Evolutionary conservation across 108 stramenopile species (phyloP).

Genomic region (Seminavis robusta): DNA sequence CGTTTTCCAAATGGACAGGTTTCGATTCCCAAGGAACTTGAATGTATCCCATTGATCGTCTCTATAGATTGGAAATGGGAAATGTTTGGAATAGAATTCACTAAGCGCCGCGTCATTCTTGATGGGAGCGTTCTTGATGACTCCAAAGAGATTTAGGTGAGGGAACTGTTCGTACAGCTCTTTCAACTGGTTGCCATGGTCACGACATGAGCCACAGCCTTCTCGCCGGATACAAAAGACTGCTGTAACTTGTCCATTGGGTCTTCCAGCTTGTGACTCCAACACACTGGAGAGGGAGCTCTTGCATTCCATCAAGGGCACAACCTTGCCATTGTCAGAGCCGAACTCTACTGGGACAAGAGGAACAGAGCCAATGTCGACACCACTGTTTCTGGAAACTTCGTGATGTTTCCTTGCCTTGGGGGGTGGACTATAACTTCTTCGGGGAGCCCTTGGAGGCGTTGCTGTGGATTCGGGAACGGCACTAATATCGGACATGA

Average conservation of each 20-base stretch:
- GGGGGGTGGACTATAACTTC: no score
- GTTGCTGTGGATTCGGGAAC: no score
- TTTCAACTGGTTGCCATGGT: conserved; percentile 3
- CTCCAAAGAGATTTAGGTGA: not conserved
- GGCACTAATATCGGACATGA: no score
- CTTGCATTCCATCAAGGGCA: no score
- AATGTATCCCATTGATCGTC: conserved; percentile 4
- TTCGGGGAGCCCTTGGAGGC: no score
- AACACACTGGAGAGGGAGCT: no score
- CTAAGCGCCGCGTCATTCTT: not conserved
- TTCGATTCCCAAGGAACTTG: conserved; percentile 5
- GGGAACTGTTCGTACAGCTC: not conserved
- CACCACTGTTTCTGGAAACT: no score
- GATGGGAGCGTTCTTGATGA: not conserved
- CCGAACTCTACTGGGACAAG: no score
- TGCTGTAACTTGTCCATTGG: conserved; percentile 5
- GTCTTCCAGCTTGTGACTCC: no score
- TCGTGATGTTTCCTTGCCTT: no score
- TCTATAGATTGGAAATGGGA: conserved; percentile 3
- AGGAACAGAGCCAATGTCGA: no score
- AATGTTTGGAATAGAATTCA: conserved; percentile 5
- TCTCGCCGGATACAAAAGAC: conserved; percentile 2
- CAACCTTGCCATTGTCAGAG: no score
- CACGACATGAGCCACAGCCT: conserved; percentile 3
- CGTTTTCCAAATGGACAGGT: not conserved